phyloP scores from a whole-genome alignment of 148 eudicot genomes.

The Cornus kousa region DNA sequence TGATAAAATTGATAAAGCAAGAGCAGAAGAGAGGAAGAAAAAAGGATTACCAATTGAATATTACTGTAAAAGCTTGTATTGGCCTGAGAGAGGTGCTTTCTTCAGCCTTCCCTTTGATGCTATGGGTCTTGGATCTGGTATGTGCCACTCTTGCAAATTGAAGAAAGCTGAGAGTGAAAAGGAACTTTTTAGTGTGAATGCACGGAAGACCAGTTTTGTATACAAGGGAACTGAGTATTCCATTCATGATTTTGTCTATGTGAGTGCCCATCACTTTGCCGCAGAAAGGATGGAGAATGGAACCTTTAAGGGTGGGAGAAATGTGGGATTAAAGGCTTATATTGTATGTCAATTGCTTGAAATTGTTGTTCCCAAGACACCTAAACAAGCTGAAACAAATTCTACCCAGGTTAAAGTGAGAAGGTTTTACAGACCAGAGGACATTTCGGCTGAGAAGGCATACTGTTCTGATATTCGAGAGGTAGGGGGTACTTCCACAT shows the following conservation, averaged over 20 bases:
- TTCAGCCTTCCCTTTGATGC: slow-evolving; percentile 44
- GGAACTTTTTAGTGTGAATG: slow-evolving; percentile 46
- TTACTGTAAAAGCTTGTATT: slow-evolving; percentile 80
- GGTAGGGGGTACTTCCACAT: slow-evolving; percentile 34
- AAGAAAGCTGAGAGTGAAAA: slow-evolving; percentile 38
- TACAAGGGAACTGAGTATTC: slow-evolving; percentile 61
- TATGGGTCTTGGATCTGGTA: slow-evolving; percentile 74
- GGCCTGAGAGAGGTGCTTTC: slow-evolving; percentile 90
- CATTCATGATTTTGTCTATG: slow-evolving; percentile 68
- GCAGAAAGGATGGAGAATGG: slow-evolving; percentile 47
- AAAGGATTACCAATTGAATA: slow-evolving; percentile 74
- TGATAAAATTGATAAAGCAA: slow-evolving; percentile 65
- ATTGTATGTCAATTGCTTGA: slow-evolving; percentile 76
- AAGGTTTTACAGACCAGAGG: slow-evolving; percentile 89
- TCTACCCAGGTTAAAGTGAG: slow-evolving; percentile 54
- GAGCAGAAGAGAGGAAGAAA: slow-evolving; percentile 81
- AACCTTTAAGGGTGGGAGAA: slow-evolving; percentile 83
- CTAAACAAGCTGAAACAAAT: slow-evolving; percentile 45
- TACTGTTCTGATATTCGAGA: slow-evolving; percentile 88
- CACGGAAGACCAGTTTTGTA: slow-evolving; percentile 55
- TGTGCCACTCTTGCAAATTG: slow-evolving; percentile 63
- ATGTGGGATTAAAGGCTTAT: slow-evolving; percentile 91
- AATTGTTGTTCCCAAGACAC: slow-evolving; percentile 39
- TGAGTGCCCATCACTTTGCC: slow-evolving; percentile 54
- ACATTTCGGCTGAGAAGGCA: slow-evolving; percentile 84